Evolutionary conservation across 306 rosid genomes (phyloP), one percentile per base, ranked within the genome.

Genomic region (Hippophae tibetana): DNA sequence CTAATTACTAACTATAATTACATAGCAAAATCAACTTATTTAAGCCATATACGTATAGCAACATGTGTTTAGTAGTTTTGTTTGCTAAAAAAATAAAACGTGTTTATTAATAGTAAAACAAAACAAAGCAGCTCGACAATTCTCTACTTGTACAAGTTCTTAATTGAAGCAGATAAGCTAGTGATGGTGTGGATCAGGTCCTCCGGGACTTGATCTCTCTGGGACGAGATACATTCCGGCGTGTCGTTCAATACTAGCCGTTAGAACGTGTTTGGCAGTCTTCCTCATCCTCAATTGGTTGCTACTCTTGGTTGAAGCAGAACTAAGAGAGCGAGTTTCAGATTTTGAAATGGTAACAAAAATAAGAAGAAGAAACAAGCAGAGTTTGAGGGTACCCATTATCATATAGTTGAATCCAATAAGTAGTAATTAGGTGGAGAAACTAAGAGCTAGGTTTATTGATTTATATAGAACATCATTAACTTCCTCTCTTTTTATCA

Each of bases 111-210:
- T 18, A 18, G 23, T 18, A 18, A 18, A 18, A 18, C 23, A 7
- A 52, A 23, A 13, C 56, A 52, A 52, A 52, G 10, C 2, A 13
- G 27, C 10, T 23, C 5, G 2, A 52, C 7, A 23, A 10, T 6
- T 18, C 27, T 52, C 40, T 14, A 11, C 50, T 13, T 9, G 13
- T 2, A 46, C 3, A 46, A 13, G 23, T 46, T 10, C 50, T 12
- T 49, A 8, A 25, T 26, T 31, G 11, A 8, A 4, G 9, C 9
- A 7, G 7, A 54, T 38, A 3, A 27, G 5, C 61, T 51, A 78
- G 62, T 72, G 81, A 41, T 79, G 81, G 9, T 13, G 56, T 3
- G 75, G 74, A 56, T 79, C 79, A 8, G 81, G 81, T 53, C 79
- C 76, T 1, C 81, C 79, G 0, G 81, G 84, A 60, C 64, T 72